A percentile compares a stretch with the other conserved stretches of the same genome.
Conservation (phyloP, 192 early-diverging fungal species). For the Pilobolus umbonatus region DNA sequence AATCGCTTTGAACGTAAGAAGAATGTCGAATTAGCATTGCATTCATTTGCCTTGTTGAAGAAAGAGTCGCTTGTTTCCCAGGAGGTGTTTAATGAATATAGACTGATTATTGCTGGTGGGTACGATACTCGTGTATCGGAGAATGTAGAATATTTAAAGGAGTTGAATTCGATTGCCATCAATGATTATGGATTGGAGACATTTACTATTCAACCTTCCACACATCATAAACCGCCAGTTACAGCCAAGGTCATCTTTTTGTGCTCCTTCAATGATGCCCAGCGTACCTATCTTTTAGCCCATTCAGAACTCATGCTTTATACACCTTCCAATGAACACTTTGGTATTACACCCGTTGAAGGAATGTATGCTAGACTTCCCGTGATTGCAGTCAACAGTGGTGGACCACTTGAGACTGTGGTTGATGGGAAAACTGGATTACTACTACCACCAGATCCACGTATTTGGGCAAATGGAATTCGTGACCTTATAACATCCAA, state of each 20-base stretch:
- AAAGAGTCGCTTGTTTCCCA: constrained; percentile 9
- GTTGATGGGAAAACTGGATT: constrained; percentile 70
- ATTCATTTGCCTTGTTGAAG: constrained; percentile 58
- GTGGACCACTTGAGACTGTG: constrained; percentile 84
- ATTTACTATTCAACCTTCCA: constrained; percentile 37
- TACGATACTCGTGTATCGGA: constrained; percentile 83
- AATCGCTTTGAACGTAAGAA: constrained; percentile 98
- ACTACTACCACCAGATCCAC: constrained; percentile 54
- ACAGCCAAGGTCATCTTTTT: constrained; percentile 75
- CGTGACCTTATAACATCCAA: constrained; percentile 40
- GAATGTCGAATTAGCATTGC: constrained; percentile 75
- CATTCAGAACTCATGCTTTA: constrained; percentile 67
- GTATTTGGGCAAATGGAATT: constrained; percentile 65
- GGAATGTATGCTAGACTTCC: constrained; percentile 88
- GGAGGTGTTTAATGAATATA: constrained; percentile 34
- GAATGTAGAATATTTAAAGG: constrained; percentile 78
- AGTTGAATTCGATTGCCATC: constrained; percentile 59
- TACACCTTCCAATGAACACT: constrained; percentile 92
- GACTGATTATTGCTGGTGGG: constrained; percentile 81
- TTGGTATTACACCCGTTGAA: constrained; percentile 96
- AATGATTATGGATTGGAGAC: constrained; percentile 37
- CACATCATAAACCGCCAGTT: constrained; percentile 25
- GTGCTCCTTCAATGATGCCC: constrained; percentile 79
- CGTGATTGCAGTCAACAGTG: constrained; percentile 82
- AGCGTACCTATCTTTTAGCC: constrained; percentile 69